Evolutionary conservation across 2,329 filamentous ascomycete species (phyloP).

Genomic region (Trichoderma sp.): DNA sequence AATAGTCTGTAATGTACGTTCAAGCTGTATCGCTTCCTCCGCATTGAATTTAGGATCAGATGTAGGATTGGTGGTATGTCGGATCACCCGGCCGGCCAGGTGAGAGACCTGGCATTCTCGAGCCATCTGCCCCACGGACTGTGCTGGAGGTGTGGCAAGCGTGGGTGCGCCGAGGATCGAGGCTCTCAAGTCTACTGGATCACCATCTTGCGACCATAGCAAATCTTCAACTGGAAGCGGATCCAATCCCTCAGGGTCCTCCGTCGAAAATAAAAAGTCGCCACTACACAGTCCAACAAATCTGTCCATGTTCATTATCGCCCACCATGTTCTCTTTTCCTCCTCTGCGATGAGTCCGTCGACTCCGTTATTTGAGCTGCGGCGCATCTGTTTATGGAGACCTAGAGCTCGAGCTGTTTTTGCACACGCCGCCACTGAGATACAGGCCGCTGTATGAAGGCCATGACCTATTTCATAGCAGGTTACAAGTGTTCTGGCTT

Average conservation of each 20-base stretch:
- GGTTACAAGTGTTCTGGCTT: neutral
- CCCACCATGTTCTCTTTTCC: neutral
- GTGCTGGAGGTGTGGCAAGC: neutral
- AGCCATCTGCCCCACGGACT: neutral
- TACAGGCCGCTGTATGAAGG: neutral
- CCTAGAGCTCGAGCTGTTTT: neutral
- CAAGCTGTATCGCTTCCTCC: neutral
- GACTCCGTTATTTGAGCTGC: neutral
- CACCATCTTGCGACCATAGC: neutral
- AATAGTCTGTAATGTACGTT: neutral
- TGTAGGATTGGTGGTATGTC: neutral
- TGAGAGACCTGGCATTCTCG: neutral
- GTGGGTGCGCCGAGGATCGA: neutral
- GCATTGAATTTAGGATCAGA: neutral
- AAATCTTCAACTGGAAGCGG: neutral
- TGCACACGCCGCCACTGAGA: neutral
- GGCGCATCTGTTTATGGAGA: neutral
- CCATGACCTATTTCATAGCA: neutral
- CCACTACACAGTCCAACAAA: neutral
- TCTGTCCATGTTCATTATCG: neutral
- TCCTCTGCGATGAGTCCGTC: neutral
- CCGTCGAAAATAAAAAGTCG: neutral
- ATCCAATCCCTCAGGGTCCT: neutral
- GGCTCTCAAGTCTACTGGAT: neutral
- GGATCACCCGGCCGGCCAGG: neutral